These are phyloP conservation scores for Diplodia sapinea DNA, from an alignment of 2,329 filamentous ascomycete genomes.

Conservation along the genomic window DNA sequence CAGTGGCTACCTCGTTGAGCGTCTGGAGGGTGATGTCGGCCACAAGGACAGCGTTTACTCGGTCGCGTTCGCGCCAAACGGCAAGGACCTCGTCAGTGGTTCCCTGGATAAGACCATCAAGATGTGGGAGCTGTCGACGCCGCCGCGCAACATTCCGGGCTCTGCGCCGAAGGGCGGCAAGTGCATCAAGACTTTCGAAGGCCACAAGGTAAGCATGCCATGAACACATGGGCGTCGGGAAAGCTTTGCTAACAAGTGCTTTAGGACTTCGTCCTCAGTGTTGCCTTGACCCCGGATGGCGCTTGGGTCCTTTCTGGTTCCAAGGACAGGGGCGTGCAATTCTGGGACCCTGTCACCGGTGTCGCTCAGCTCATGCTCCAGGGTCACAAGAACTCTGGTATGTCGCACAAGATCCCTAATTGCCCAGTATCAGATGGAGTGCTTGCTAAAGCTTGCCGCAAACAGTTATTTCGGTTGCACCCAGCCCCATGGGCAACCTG, in stretches of 20 bases:
- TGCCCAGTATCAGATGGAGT: conserved; percentile 4
- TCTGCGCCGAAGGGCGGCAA: conserved; percentile 81
- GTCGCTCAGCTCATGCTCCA: conserved; percentile 97
- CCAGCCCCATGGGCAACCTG: conserved; percentile 82
- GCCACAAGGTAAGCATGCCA: conserved; percentile 75
- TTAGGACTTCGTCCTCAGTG: conserved; percentile 93
- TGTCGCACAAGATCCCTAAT: conserved; percentile 38
- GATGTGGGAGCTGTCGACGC: conserved; percentile 92
- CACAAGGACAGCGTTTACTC: conserved; percentile 98
- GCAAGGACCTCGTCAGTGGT: conserved; percentile 90
- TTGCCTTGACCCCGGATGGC: conserved; percentile 91
- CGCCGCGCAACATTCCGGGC: conserved; percentile 69
- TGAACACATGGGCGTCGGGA: not conserved
- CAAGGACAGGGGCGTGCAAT: conserved; percentile 96
- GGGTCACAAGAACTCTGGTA: conserved; percentile 93
- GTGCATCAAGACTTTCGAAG: conserved; percentile 96
- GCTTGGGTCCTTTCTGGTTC: conserved; percentile 97
- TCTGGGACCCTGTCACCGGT: conserved; percentile 95
- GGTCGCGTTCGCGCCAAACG: conserved; percentile 93
- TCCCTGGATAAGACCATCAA: conserved; percentile 98
- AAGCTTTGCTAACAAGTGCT: not conserved
- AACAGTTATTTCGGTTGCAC: conserved; percentile 90
- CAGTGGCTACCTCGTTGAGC: conserved; percentile 84
- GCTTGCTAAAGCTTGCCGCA: not conserved
- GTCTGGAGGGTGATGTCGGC: conserved; percentile 88